Conservation (phyloP, 768 basidiomycete genomes). For the Tephrocybe rancida region DNA sequence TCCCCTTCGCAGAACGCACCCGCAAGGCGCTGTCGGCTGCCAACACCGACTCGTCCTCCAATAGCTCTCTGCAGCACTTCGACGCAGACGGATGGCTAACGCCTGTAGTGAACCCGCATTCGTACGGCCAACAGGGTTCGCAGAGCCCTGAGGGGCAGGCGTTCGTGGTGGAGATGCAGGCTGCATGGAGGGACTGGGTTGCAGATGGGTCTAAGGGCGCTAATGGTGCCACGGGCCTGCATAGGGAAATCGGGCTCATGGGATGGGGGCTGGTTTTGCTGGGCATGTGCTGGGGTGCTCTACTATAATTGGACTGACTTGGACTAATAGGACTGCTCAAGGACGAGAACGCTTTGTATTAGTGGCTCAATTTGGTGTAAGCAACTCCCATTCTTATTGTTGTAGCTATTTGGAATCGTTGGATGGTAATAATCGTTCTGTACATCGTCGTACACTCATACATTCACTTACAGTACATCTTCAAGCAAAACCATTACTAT, state of each 20-base stretch:
- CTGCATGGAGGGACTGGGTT: conserved; percentile 79
- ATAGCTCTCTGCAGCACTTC: conserved; percentile 45
- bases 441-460: no score
- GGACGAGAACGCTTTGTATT: no score
- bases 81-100: conserved; percentile 64
- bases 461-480: no score
- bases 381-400: no score
- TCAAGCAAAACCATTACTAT: no score
- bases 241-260: background rate
- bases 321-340: no score
- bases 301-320: conserved; percentile 2
- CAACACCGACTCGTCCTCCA: conserved; percentile 16
- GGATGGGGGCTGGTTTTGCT: conserved; percentile 1
- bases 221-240: conserved; percentile 33
- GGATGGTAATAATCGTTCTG: no score
- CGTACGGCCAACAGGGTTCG: conserved; percentile 45
- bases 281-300: conserved; percentile 5
- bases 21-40: conserved; percentile 40
- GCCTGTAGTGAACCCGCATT: conserved; percentile 76
- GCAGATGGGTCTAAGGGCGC: conserved; percentile 52
- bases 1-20: conserved; percentile 60
- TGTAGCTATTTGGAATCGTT: no score
- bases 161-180: conserved; percentile 75
- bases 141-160: conserved; percentile 78
- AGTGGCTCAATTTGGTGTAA: no score